Evolutionary conservation across 257 asterid genomes (phyloP), one percentile per base, ranked within the genome.

Genomic region (Nicotiana noctiflora): DNA sequence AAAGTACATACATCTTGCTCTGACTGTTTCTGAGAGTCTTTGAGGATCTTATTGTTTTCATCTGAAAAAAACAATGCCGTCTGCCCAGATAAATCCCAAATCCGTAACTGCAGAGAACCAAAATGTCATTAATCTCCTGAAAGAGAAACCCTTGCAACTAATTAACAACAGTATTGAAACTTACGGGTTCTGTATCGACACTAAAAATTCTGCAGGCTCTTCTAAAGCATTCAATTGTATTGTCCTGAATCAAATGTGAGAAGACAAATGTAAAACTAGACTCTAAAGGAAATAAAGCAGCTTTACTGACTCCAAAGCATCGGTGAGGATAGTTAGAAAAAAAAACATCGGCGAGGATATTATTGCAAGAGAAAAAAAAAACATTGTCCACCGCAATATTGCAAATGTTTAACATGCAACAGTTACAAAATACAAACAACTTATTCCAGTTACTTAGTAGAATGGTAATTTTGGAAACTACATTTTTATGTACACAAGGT

Each of bases 51-150:
- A 87, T 87, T 87, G 86, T 86, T 88, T 87, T 92, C 96, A 27
- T 86, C 90, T 88, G 89, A 80, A 84, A 92, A 87, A 87, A 88
- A 92, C 87, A 90, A 81, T 19, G 86, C 84, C 31, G 96, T 92
- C 89, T 88, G 95, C 80, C 97, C 98, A 32, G 98, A 90, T 82
- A 95, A 94, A 88, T 95, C 99, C 99, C 98, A 95, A 83, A 95
- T 89, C 82, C 93, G 89, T 67, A 91, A 85, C 98, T 95, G 97
- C 89, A 83, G 68, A 72, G 61, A 74, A 68, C 79, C 59, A 79
- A 83, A 76, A 79, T 78, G 63, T 23, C 59, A 56, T 80, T 86
- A 82, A 88, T 84, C 75, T 86, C 64, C 81, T 34, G 77, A 79
- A 62, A 84, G n/a, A 51, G 75, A 80, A 53, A 55, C n/a, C 55